phyloP scores from a whole-genome alignment of 441 rosid genomes.

The Corymbia citriodora region DNA sequence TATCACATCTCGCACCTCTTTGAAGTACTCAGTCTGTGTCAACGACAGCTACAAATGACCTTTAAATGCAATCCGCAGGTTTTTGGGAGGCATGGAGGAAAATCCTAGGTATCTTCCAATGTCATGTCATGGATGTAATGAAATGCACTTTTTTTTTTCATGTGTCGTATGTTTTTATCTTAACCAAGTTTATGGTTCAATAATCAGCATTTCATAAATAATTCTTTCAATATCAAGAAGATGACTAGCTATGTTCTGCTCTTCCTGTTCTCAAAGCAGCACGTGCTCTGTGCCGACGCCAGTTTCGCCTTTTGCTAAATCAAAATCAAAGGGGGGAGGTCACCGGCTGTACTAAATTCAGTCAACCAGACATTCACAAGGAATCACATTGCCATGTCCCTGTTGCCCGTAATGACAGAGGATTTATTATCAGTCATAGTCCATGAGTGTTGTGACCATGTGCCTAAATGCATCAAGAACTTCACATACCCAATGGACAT shows the following conservation, averaged over 20 bases:
- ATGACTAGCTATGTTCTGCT: not conserved
- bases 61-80: not conserved
- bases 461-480: not conserved
- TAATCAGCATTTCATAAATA: not conserved
- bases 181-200: not conserved
- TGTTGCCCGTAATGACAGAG: not conserved
- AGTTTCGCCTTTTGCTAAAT: not conserved
- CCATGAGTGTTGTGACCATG: not conserved
- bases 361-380: accelerated
- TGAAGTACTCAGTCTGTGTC: not conserved
- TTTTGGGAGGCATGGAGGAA: not conserved
- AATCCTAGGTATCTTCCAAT: not conserved
- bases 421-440: not conserved
- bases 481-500: not conserved
- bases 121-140: not conserved
- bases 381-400: not conserved
- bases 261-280: not conserved
- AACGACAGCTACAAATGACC: not conserved
- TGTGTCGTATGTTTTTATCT: not conserved
- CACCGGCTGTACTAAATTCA: not conserved
- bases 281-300: not conserved
- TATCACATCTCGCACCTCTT: not conserved
- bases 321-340: not conserved
- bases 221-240: not conserved
- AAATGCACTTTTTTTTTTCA: not conserved